phyloP scores from a whole-genome alignment of 2,329 filamentous ascomycete species.

The Fusarium haematococcum region DNA sequence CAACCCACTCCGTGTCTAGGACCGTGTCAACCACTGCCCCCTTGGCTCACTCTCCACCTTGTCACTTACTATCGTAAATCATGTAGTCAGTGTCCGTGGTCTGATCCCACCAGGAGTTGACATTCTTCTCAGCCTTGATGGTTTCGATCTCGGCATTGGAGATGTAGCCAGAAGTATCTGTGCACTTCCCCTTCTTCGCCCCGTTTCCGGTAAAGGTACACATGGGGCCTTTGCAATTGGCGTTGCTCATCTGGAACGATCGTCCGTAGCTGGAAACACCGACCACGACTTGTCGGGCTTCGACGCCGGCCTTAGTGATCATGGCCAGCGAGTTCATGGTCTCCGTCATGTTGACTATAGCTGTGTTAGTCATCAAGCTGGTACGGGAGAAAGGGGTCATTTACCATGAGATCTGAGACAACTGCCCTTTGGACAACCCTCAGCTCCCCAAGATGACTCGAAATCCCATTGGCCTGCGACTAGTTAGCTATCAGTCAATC shows the following conservation, averaged over 20 bases:
- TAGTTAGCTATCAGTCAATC: background rate
- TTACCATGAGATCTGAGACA: conserved; percentile 48
- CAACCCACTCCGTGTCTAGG: conserved; percentile 34
- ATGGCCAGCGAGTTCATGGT: conserved; percentile 48
- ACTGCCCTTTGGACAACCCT: conserved; percentile 46
- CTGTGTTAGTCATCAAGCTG: background rate
- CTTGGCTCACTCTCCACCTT: background rate
- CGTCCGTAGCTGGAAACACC: conserved; percentile 49
- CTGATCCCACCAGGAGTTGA: conserved; percentile 13
- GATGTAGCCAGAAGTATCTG: conserved; percentile 47
- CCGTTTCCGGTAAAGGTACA: conserved; percentile 43
- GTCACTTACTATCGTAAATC: conserved; percentile 31
- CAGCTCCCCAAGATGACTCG: conserved; percentile 40
- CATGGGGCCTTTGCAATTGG: conserved; percentile 41
- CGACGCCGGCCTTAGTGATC: conserved; percentile 50
- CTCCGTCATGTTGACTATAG: conserved; percentile 50
- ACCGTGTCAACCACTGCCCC: background rate
- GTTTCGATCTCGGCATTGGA: conserved; percentile 45
- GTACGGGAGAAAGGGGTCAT: background rate
- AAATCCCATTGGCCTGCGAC: conserved; percentile 47
- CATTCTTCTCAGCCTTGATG: conserved; percentile 14
- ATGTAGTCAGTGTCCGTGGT: conserved; percentile 28
- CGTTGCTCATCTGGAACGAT: conserved; percentile 48
- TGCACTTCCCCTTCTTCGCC: conserved; percentile 1
- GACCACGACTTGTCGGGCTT: conserved; percentile 46